Percentiles rank a stretch among this genome's conserved stretches.
Conservation (phyloP, 352 stramenopile genomes). For the Globisporangium emineosum region DNA sequence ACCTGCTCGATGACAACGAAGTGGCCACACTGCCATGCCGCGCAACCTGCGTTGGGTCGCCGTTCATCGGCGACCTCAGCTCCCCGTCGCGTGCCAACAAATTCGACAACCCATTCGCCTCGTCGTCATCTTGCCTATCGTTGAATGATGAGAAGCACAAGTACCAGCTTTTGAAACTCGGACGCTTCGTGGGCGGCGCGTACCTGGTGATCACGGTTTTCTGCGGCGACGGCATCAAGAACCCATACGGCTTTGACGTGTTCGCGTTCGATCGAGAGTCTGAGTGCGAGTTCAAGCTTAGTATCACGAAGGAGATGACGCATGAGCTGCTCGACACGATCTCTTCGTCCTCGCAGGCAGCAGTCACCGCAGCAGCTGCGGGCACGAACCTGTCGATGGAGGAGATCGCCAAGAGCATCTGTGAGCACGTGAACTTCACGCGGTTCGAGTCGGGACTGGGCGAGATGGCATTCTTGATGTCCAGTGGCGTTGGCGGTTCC, state of each 20-base stretch:
- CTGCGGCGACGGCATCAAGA: constrained; percentile 55
- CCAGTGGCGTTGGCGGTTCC: constrained; percentile 15
- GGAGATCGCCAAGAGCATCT: constrained; percentile 58
- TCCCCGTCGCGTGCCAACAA: neutral
- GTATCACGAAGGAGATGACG: constrained; percentile 59
- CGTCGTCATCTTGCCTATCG: neutral
- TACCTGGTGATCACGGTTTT: constrained; percentile 72
- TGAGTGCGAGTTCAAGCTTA: constrained; percentile 46
- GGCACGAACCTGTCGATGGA: constrained; percentile 75
- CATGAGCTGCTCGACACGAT: constrained; percentile 55
- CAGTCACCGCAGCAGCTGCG: constrained; percentile 53
- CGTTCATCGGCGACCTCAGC: constrained; percentile 39
- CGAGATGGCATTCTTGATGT: constrained; percentile 52
- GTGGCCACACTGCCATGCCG: constrained; percentile 11
- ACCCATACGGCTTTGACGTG: constrained; percentile 73
- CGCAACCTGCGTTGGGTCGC: constrained; percentile 12
- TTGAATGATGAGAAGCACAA: constrained; percentile 23
- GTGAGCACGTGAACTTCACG: constrained; percentile 54
- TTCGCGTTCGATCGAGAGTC: constrained; percentile 45
- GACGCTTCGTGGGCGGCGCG: constrained; percentile 56
- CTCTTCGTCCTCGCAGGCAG: constrained; percentile 49
- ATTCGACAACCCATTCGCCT: neutral
- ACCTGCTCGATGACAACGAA: constrained; percentile 3
- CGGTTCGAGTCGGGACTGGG: constrained; percentile 29
- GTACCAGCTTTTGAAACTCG: constrained; percentile 64